Conservation (phyloP, 768 basidiomycete species). For the Trametes sanguinea region DNA sequence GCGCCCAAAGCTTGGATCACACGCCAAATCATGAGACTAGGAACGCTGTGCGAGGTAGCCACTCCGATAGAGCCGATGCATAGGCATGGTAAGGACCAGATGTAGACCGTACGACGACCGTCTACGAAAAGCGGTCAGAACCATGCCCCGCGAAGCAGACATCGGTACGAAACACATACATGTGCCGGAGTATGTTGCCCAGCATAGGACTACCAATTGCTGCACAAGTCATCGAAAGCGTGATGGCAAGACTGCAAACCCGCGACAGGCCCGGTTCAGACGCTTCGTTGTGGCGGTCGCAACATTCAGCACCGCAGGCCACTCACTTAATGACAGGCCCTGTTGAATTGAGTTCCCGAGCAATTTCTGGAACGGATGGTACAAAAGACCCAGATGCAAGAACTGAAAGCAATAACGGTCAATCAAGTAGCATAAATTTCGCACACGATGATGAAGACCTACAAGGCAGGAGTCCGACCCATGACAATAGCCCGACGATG, state of each 20-base stretch:
- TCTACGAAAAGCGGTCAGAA: slow-evolving; percentile 40
- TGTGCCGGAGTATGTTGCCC: slow-evolving; percentile 53
- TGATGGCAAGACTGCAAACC: slow-evolving; percentile 46
- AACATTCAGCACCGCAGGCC: background rate
- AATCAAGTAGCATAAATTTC: no score
- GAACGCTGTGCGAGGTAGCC: slow-evolving; percentile 44
- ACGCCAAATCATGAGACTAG: slow-evolving; percentile 57
- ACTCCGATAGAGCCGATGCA: slow-evolving; percentile 63
- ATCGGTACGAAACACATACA: slow-evolving; percentile 36
- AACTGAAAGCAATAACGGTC: slow-evolving; percentile 40
- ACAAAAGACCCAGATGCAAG: slow-evolving; percentile 71
- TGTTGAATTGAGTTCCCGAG: slow-evolving; percentile 61
- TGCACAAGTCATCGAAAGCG: slow-evolving; percentile 50
- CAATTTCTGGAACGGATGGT: slow-evolving; percentile 74
- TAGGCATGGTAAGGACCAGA: slow-evolving; percentile 59
- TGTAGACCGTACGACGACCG: slow-evolving; percentile 63
- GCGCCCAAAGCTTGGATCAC: slow-evolving; percentile 68
- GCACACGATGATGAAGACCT: slow-evolving; percentile 22
- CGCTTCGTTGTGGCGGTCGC: no score
- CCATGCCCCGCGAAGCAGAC: background rate
- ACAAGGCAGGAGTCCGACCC: slow-evolving; percentile 66
- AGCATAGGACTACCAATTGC: slow-evolving; percentile 50
- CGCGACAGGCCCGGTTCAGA: no score
- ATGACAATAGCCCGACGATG: slow-evolving; percentile 60
- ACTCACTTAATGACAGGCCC: slow-evolving; percentile 57